Base-by-base conservation (phyloP, 2,329 filamentous ascomycete species). In the Phyllosticta capitalensis region DNA sequence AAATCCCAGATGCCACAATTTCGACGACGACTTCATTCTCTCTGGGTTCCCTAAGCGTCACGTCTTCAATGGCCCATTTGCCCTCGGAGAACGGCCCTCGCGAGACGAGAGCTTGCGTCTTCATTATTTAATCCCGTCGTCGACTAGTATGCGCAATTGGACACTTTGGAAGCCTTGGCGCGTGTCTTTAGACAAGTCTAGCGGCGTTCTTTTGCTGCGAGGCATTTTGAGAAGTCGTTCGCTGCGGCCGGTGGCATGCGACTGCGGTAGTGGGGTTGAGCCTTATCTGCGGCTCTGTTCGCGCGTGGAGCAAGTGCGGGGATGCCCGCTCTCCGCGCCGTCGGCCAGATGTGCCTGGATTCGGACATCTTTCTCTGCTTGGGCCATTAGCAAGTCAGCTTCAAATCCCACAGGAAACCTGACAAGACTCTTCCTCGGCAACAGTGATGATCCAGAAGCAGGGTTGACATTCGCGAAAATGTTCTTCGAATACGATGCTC, bases 1-100 rank as follows among this genome's bases (percentile, higher is more conserved):
- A 82, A 58, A 82, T 76, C 0, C 80, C 79, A 0, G 76, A 75
- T 0, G 79, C 78, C 1, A 80, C 72, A 62, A 82, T 78, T 54
- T 81, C 76, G 5, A 82, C 73, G 2, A 81, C 69, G 2, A 81
- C 67, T 65, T 82, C 80, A 22, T 78, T 74, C 1, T 76, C 68
- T 30, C 66, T 63, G 7, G 70, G 65, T 9, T 67, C 61, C 22
- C 72, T 62, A 1, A 73, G 62, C 14, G 60, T 64, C 10, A 75
- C 67, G 20, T 73, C 67, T 55, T 74, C 72, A 63, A 75, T 65
- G 53, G 69, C 70, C 73, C 72, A 75, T 50, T 69, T 67, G 33
- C 68, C 67, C 56, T 72, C 69, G 38, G 64, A 65, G 55, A 69
- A 64, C 2, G 69, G 67, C 56, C 72, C 72, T 51, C 67, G 69